phyloP scores from a whole-genome alignment of 371 early-diverging fungal genomes.

The Lichtheimia ramosa region DNA sequence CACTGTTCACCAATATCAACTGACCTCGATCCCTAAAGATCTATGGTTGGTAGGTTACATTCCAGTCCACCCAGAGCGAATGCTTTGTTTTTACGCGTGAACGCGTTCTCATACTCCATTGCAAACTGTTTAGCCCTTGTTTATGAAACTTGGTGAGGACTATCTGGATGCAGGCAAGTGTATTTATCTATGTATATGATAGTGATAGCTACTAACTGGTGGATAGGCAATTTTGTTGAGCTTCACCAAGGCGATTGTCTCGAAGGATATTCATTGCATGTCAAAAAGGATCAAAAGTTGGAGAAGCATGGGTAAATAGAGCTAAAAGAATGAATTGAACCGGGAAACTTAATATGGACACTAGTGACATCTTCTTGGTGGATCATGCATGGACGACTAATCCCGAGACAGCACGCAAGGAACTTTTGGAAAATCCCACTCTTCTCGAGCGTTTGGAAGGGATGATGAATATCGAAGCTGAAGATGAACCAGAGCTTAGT shows the following conservation, averaged over 20 bases:
- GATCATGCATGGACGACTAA: slow-evolving; percentile 79
- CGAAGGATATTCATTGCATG: slow-evolving; percentile 57
- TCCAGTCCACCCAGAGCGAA: neutral
- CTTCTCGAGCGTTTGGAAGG: slow-evolving; percentile 64
- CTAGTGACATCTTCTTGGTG: slow-evolving; percentile 64
- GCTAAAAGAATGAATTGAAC: neutral
- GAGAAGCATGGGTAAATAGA: slow-evolving; percentile 53
- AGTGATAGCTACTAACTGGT: neutral
- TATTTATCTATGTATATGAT: neutral
- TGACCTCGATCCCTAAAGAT: slow-evolving; percentile 54
- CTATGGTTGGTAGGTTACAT: slow-evolving; percentile 55
- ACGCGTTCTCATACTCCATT: neutral
- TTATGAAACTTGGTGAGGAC: slow-evolving; percentile 61
- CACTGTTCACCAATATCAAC: slow-evolving; percentile 63
- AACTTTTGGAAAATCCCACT: slow-evolving; percentile 50
- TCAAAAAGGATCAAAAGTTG: slow-evolving; percentile 47
- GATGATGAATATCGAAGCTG: slow-evolving; percentile 60
- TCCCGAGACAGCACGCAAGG: slow-evolving; percentile 53
- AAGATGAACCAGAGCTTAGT: slow-evolving; percentile 37
- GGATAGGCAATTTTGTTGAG: slow-evolving; percentile 41
- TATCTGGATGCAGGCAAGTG: slow-evolving; percentile 61
- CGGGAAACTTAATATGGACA: neutral
- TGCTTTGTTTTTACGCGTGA: neutral
- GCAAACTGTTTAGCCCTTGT: slow-evolving; percentile 41
- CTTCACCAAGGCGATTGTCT: slow-evolving; percentile 60